A percentile compares a stretch with the other conserved stretches of the same genome.
These are phyloP conservation scores for Fimicolochytrium jonesii DNA, from an alignment of 192 early-diverging fungal species.

Conservation along the genomic window DNA sequence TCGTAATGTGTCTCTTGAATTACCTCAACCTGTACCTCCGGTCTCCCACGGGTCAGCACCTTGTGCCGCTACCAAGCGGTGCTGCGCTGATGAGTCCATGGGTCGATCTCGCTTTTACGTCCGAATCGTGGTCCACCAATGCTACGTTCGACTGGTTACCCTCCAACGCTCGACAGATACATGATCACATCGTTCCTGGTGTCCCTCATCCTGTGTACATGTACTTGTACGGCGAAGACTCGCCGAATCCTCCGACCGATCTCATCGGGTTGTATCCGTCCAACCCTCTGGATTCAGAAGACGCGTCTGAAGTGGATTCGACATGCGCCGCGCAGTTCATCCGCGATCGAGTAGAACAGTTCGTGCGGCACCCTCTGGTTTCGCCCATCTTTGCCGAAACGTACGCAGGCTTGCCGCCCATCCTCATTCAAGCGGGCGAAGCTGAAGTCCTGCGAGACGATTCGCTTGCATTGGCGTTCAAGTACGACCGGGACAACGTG, in stretches of 20 bases:
- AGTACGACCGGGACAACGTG: slow-evolving; percentile 25
- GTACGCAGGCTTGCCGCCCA: slow-evolving; percentile 33
- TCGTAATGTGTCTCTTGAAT: slow-evolving; percentile 37
- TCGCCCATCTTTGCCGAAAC: slow-evolving; percentile 39
- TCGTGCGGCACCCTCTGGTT: slow-evolving; percentile 40
- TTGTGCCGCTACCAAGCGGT: slow-evolving; percentile 33
- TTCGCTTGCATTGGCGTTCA: slow-evolving; percentile 33
- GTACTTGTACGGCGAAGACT: slow-evolving; percentile 36
- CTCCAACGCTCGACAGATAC: slow-evolving; percentile 22
- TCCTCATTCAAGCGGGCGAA: slow-evolving; percentile 42
- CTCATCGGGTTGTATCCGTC: background rate
- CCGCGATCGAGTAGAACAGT: slow-evolving; percentile 23
- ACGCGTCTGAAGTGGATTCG: background rate
- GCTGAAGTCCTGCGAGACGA: slow-evolving; percentile 45
- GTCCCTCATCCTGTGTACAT: slow-evolving; percentile 38
- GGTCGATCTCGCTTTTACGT: slow-evolving; percentile 36
- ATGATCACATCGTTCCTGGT: slow-evolving; percentile 21
- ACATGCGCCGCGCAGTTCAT: background rate
- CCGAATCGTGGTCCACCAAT: slow-evolving; percentile 37
- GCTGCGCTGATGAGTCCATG: slow-evolving; percentile 37
- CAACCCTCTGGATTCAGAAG: background rate
- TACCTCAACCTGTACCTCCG: slow-evolving; percentile 43
- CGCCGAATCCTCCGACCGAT: background rate
- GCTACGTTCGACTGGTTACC: slow-evolving; percentile 36
- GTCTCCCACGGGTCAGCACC: slow-evolving; percentile 2